Evolutionary conservation across 73 alveolate species (phyloP), one percentile per base, ranked within the genome.

Genomic region (Paramecium sexaurelia): DNA sequence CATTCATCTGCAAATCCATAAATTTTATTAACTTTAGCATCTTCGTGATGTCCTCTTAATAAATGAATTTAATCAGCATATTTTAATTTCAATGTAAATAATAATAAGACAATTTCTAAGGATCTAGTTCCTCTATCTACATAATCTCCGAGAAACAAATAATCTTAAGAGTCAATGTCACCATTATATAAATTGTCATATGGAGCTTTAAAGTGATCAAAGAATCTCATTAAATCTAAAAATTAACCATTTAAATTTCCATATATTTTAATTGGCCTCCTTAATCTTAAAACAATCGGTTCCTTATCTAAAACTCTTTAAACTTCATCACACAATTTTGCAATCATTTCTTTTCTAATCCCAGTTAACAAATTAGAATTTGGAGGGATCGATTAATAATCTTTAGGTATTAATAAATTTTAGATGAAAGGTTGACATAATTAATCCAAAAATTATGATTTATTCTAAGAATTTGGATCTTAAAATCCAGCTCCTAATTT

Each of bases 231-330:
- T 55, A 98, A 91, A 95, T 98, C 99, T 45, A 94, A 94, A 91
- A 94, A 98, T 93, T 98, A 98, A 13, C 99, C 99, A 86, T 98
- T 99, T 40, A 98, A 95, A 95, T 98, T 99, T 22, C 99, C 99
- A 84, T 96, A 98, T 33, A 98, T 99, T 95, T 97, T 94, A 0
- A 66, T 90, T 29, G 92, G 93, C 19, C 56, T 43, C 35, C 93
- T 40, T 11, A 51, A 26, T 15, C 67, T 55, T 39, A 84, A 85
- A 0, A 47, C 91, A 22, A 82, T 84, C 1, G 40, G 55, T 69
- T 88, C 92, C 9, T 75, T 55, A 36, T 91, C 92, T n/a, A 91
- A 36, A 24, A 91, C 45, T 56, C 73, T 55, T 61, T 91, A 37
- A 13, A 78, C 92, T 47, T 91, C 95, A 55, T 91, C 95, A 29